Conservation (phyloP, 2,329 filamentous ascomycete genomes). For the Mollisia scopiformis region DNA sequence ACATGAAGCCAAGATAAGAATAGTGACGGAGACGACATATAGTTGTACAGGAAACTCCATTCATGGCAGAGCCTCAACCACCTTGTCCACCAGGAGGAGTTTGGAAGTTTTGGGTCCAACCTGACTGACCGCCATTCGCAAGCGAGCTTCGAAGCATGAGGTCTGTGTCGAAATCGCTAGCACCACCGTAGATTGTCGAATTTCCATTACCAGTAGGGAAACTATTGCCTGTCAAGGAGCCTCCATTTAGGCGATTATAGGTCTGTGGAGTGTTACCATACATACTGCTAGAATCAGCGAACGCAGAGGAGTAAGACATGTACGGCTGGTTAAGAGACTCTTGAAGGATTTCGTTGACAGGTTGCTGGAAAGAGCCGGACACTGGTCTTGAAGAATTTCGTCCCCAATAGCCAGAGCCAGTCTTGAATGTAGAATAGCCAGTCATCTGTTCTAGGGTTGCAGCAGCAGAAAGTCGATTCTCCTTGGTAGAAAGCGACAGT, state of each 20-base stretch:
- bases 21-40: neutral
- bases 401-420: constrained; percentile 18
- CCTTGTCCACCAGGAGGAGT: constrained; percentile 52
- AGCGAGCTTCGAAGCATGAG: constrained; percentile 37
- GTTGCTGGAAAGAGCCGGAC: constrained; percentile 14
- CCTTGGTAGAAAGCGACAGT: constrained; percentile 29
- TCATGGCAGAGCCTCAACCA: constrained; percentile 30
- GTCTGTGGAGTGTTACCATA: constrained; percentile 47
- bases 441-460: constrained; percentile 30
- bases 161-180: constrained; percentile 30
- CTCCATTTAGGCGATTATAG: constrained; percentile 4
- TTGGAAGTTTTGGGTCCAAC: constrained; percentile 40
- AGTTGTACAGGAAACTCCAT: constrained; percentile 8
- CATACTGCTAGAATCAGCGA: constrained; percentile 54
- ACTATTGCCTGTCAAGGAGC: constrained; percentile 1
- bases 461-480: constrained; percentile 28
- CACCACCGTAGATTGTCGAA: constrained; percentile 28
- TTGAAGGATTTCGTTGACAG: constrained; percentile 29
- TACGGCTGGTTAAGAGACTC: constrained; percentile 28
- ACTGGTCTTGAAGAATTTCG: constrained; percentile 8
- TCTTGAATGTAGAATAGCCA: constrained; percentile 11
- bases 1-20: neutral
- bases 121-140: constrained; percentile 28
- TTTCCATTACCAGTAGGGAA: constrained; percentile 22
- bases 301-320: constrained; percentile 36